These are phyloP conservation scores for Mortierella claussenii DNA, from an alignment of 192 early-diverging fungal genomes.

Conservation along the genomic window DNA sequence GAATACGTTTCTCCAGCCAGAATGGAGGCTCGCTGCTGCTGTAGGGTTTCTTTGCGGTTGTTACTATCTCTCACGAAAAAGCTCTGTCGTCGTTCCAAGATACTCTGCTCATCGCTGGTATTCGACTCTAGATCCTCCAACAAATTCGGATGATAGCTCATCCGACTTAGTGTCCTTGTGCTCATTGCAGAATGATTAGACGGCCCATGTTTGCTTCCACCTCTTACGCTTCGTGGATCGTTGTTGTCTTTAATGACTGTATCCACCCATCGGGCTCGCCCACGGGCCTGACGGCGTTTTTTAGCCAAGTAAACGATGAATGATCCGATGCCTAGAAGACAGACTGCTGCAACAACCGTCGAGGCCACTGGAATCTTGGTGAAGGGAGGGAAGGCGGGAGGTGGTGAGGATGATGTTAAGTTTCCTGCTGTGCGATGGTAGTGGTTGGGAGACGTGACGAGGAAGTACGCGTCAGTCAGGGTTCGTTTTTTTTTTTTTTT, in stretches of 20 bases:
- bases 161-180: too few species aligned
- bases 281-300: slow-evolving; percentile 17
- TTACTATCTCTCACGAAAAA: background rate
- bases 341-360: slow-evolving; percentile 12
- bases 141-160: background rate
- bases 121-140: slow-evolving; percentile 10
- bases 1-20: slow-evolving; percentile 1
- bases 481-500: too few species aligned
- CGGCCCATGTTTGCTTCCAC: too few species aligned
- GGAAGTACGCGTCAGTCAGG: background rate
- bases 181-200: too few species aligned
- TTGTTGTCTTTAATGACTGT: slow-evolving; percentile 20
- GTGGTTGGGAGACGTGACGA: too few species aligned
- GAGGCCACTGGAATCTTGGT: slow-evolving; percentile 33
- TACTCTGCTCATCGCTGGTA: slow-evolving; percentile 1
- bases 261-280: slow-evolving; percentile 32
- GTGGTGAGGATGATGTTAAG: background rate
- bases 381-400: too few species aligned
- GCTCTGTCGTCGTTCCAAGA: slow-evolving; percentile 9
- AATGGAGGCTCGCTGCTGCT: background rate
- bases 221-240: background rate
- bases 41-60: too few species aligned
- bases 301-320: slow-evolving; percentile 18
- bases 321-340: slow-evolving; percentile 10
- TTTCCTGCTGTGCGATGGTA: too few species aligned